Percentiles rank a stretch among this genome's conserved stretches.
These are phyloP conservation scores for Discostella stelligera DNA, from an alignment of 352 stramenopile genomes.

Conservation along the genomic window DNA sequence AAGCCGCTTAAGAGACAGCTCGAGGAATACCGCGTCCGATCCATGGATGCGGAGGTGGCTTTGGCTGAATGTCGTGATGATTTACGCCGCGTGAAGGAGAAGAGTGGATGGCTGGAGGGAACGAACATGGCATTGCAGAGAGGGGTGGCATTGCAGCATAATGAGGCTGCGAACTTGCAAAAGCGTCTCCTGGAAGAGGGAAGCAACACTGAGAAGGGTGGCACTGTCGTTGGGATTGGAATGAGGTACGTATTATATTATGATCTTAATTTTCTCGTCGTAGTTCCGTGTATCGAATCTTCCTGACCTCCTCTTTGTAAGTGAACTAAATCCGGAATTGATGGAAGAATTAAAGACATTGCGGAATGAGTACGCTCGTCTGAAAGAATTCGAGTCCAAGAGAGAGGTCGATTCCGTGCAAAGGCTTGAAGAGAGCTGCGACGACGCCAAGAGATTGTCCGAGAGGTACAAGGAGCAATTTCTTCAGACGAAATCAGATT, in stretches of 20 bases:
- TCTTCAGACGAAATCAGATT: constrained; percentile 58
- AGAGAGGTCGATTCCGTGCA: constrained; percentile 69
- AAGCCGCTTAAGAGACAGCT: constrained; percentile 69
- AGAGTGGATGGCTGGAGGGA: constrained; percentile 44
- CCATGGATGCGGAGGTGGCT: constrained; percentile 67
- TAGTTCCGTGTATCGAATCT: neutral
- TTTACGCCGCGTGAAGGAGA: constrained; percentile 51
- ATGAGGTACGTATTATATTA: constrained; percentile 37
- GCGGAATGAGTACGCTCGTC: constrained; percentile 71
- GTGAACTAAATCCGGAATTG: constrained; percentile 77
- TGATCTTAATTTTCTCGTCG: neutral
- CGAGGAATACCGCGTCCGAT: constrained; percentile 71
- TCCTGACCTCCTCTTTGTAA: constrained; percentile 16
- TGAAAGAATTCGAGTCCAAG: constrained; percentile 74
- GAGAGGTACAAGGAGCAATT: constrained; percentile 74
- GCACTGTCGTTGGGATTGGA: constrained; percentile 45
- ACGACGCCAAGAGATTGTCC: constrained; percentile 60
- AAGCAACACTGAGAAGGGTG: constrained; percentile 23
- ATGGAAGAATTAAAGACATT: constrained; percentile 69
- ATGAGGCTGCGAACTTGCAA: constrained; percentile 60
- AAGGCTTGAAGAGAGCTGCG: constrained; percentile 61
- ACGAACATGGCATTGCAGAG: constrained; percentile 30
- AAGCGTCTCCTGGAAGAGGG: constrained; percentile 41
- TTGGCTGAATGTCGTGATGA: constrained; percentile 70
- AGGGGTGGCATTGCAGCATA: constrained; percentile 39